Evolutionary conservation across 2,329 filamentous ascomycete species (phyloP).

Genomic region (Penicillium polonicum): DNA sequence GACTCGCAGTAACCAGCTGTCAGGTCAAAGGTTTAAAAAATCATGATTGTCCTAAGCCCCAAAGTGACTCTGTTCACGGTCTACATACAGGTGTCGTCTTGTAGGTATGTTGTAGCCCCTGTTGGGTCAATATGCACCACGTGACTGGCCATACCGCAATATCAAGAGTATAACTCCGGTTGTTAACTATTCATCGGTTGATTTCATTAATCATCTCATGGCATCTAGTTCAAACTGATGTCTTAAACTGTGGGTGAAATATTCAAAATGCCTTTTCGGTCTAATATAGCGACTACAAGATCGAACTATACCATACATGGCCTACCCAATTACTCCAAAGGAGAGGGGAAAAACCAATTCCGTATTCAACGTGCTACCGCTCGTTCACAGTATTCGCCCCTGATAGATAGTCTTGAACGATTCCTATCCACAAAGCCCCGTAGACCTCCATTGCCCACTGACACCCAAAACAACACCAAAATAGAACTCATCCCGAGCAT

Average conservation of each 20-base stretch:
- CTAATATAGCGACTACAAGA: background rate
- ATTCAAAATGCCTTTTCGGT: background rate
- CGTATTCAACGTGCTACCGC: background rate
- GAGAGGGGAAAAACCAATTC: background rate
- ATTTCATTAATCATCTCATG: too few species aligned
- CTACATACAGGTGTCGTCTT: background rate
- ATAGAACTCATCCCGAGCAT: background rate
- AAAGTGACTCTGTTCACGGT: background rate
- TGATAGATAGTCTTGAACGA: background rate
- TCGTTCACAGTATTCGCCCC: background rate
- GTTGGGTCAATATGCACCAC: conserved; percentile 1
- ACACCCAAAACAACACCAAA: too few species aligned
- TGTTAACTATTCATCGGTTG: too few species aligned
- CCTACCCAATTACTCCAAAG: background rate
- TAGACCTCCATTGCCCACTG: background rate
- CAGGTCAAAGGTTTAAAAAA: too few species aligned
- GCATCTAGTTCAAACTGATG: background rate
- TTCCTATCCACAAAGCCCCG: background rate
- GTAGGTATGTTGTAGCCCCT: background rate
- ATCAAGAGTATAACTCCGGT: background rate
- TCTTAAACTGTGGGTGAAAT: background rate
- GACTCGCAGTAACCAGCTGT: background rate
- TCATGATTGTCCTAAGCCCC: background rate
- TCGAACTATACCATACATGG: background rate
- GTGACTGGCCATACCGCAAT: conserved; percentile 7